Evolutionary conservation across 1,139 yeast genomes (phyloP), one percentile per base, ranked within the genome.

Genomic region (Geotrichum reessii): DNA sequence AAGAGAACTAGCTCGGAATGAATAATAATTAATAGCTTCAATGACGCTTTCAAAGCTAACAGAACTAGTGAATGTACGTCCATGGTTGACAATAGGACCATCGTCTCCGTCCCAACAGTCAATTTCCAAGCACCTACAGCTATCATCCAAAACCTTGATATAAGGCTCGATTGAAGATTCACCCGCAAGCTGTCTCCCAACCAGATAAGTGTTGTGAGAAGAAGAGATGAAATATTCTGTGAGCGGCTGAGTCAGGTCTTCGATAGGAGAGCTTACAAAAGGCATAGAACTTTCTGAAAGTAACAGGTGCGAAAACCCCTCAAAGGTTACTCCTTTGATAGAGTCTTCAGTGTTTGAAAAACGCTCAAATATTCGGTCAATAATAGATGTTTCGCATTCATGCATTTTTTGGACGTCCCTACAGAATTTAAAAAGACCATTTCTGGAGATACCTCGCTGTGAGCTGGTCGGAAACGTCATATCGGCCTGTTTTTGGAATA

Each of bases 41-140:
- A 91, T 73, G 1, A 92, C 98, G 64, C 86, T 85, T 21, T 76
- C 72, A 53, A 93, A 79, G 0, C 84, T 81, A 25, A 93, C 82
- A 0, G 91, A 81, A 0, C 86, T 78, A 0, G 98, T 90, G 61
- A 93, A 82, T 0, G 96, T 81, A 57, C 85, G 75, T 0, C 99
- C 99, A 72, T 95, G 99, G 46, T 87, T 86, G 0, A 95, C 97
- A 0, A 89, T 81, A 0, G 99, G 99, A 2, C 86, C 90, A n/a
- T 67, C 65, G 27, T 77, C 79, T 9, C 95, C 95, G 73, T 93
- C 97, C 99, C 99, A 95, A 24, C 95, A 79, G 71, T 95, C 99
- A 49, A 95, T 83, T 68, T 95, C 99, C 24, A 95, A 79, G 64
- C 97, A 91, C 53, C 97, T 77, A 66, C 98, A 93, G 0, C 99